phyloP scores from a whole-genome alignment of 2,329 filamentous ascomycete species.

The Passalora sequoiae region DNA sequence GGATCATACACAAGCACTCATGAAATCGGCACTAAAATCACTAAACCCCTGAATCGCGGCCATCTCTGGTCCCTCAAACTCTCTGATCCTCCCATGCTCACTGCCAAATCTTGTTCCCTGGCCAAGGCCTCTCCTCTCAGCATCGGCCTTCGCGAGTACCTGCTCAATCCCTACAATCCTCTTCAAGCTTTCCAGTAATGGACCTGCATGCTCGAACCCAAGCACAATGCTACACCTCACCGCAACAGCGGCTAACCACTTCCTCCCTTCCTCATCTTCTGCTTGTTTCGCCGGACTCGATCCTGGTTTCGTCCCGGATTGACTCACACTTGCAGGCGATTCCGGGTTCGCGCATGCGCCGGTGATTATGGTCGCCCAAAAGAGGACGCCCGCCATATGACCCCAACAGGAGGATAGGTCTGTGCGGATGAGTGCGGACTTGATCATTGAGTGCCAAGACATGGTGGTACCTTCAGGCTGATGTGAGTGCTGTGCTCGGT shows the following conservation, averaged over 20 bases:
- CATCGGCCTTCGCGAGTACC: constrained; percentile 12
- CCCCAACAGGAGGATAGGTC: constrained; percentile 32
- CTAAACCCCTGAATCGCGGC: constrained; percentile 13
- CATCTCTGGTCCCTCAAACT: constrained; percentile 8
- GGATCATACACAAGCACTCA: constrained; percentile 4
- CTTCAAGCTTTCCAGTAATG: constrained; percentile 26
- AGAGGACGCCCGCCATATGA: constrained; percentile 32
- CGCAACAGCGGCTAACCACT: constrained; percentile 31
- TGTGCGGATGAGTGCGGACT: constrained; percentile 24
- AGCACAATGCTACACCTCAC: constrained; percentile 31
- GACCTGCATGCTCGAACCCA: constrained; percentile 30
- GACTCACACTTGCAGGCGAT: background rate
- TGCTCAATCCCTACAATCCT: constrained; percentile 28
- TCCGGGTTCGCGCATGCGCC: constrained; percentile 28
- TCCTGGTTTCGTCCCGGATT: background rate
- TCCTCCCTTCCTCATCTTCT: constrained; percentile 25
- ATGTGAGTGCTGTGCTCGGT: constrained; percentile 1
- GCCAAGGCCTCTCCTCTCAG: constrained; percentile 4
- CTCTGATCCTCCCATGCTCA: background rate
- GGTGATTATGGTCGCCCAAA: constrained; percentile 31
- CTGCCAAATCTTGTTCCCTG: background rate
- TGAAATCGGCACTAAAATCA: constrained; percentile 17
- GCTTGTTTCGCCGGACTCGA: constrained; percentile 10
- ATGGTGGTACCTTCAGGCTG: constrained; percentile 4
- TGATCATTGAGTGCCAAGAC: constrained; percentile 24